phyloP scores from a whole-genome alignment of 2,329 filamentous ascomycete genomes.

The Zymoseptoria ardabiliae region DNA sequence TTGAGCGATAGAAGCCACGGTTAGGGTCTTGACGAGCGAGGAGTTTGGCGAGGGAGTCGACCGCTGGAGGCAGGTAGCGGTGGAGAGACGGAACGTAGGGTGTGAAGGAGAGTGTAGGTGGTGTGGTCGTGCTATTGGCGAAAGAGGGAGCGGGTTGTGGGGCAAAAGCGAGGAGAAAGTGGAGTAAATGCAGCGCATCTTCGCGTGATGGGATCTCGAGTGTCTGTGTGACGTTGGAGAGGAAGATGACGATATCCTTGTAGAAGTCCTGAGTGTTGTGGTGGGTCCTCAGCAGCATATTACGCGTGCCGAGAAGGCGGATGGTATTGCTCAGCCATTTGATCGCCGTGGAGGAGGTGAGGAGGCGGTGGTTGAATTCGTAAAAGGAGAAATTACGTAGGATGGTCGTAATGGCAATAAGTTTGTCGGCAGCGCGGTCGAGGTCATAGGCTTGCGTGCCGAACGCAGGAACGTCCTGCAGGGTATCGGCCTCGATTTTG shows the following conservation, averaged over 20 bases:
- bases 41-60: slow-evolving; percentile 86
- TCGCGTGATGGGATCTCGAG: slow-evolving; percentile 79
- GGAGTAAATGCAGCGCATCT: slow-evolving; percentile 76
- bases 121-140: slow-evolving; percentile 27
- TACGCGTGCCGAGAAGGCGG: slow-evolving; percentile 78
- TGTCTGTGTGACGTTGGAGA: slow-evolving; percentile 74
- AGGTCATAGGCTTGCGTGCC: slow-evolving; percentile 73
- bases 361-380: slow-evolving; percentile 64
- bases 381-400: slow-evolving; percentile 86
- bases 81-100: slow-evolving; percentile 74
- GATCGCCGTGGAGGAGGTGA: slow-evolving; percentile 71
- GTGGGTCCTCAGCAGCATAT: slow-evolving; percentile 74
- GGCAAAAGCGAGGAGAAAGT: slow-evolving; percentile 86
- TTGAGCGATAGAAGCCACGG: slow-evolving; percentile 69
- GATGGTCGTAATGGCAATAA: slow-evolving; percentile 88
- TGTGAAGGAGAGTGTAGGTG: slow-evolving; percentile 61
- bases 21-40: slow-evolving; percentile 92
- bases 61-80: slow-evolving; percentile 78
- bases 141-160: slow-evolving; percentile 64
- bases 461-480: slow-evolving; percentile 67
- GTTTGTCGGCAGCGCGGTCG: slow-evolving; percentile 74
- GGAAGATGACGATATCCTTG: slow-evolving; percentile 84
- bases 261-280: slow-evolving; percentile 89
- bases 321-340: slow-evolving; percentile 80
- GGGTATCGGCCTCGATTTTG: slow-evolving; percentile 60